Percentiles rank a stretch among this genome's conserved stretches.
Evolutionary conservation across 306 rosid genomes (phyloP).

Genomic region (Vigna radiata): DNA sequence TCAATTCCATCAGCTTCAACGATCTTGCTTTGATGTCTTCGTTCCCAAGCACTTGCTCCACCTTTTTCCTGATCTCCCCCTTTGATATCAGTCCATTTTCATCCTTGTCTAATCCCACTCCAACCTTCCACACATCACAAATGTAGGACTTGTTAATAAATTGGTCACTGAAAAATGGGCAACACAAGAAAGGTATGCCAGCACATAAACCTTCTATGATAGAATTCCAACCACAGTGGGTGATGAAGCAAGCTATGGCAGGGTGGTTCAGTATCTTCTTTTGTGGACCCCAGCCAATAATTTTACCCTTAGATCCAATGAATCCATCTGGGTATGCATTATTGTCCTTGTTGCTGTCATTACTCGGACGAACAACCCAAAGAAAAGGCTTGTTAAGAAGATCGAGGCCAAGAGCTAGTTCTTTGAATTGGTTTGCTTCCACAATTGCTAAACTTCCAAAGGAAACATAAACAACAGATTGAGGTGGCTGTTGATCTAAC

Average conservation of each 20-base stretch:
- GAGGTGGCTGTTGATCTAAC: constrained; percentile 31
- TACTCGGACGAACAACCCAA: constrained; percentile 29
- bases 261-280: constrained; percentile 42
- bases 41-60: constrained; percentile 45
- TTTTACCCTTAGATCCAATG: constrained; percentile 32
- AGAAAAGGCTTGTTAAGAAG: constrained; percentile 44
- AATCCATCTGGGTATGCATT: constrained; percentile 37
- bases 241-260: constrained; percentile 48
- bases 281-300: constrained; percentile 55
- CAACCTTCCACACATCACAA: constrained; percentile 58
- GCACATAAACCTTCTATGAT: constrained; percentile 49
- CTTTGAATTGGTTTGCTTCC: constrained; percentile 35
- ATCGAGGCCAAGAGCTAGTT: constrained; percentile 44
- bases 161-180: constrained; percentile 59
- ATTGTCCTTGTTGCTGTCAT: background rate
- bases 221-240: constrained; percentile 65
- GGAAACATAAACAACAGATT: constrained; percentile 38
- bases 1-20: constrained; percentile 36
- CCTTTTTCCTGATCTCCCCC: constrained; percentile 47
- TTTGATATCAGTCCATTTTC: constrained; percentile 41
- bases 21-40: constrained; percentile 36
- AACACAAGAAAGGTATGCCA: constrained; percentile 57
- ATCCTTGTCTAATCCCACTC: constrained; percentile 44
- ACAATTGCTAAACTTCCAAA: constrained; percentile 35
- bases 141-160: constrained; percentile 41